Evolutionary conservation across 441 rosid genomes (phyloP).

Genomic region (Erodium texanum): DNA sequence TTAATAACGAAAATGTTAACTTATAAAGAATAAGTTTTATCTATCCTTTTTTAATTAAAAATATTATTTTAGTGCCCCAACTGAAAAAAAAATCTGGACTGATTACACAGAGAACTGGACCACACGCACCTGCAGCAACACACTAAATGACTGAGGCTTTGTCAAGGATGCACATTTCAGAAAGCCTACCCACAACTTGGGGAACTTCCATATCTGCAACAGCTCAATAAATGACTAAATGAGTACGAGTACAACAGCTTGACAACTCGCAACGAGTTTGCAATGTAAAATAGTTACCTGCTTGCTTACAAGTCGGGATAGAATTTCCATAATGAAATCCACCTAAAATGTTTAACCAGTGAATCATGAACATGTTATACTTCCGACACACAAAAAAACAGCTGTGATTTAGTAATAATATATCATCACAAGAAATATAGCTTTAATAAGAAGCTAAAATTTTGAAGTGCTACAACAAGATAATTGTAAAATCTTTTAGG

Average conservation of each 20-base stretch:
- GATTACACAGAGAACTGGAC: constrained; percentile 3
- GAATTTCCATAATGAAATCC: constrained; percentile 90
- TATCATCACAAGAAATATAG: not conserved
- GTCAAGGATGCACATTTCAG: constrained; percentile 80
- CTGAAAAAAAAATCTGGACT: too few relatives aligned
- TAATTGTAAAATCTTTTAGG: not conserved
- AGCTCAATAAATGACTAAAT: constrained; percentile 15
- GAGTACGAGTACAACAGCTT: constrained; percentile 3
- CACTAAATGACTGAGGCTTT: constrained; percentile 85
- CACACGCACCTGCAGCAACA: constrained; percentile 79
- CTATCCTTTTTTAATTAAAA: too few relatives aligned
- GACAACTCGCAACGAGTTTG: constrained; percentile 13
- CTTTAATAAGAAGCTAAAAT: not conserved
- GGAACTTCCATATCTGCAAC: constrained; percentile 92
- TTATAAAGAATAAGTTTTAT: too few relatives aligned
- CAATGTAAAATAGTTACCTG: constrained; percentile 51
- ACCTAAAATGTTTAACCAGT: constrained; percentile 41
- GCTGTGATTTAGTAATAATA: not conserved
- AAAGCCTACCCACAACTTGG: constrained; percentile 98
- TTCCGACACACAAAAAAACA: not conserved
- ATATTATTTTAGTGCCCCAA: too few relatives aligned
- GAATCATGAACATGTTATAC: not conserved
- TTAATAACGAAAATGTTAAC: not conserved
- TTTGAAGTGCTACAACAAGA: not conserved
- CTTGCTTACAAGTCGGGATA: constrained; percentile 89